Base-by-base conservation (phyloP, 176 grass and related monocot genomes). In the Lolium perenne region DNA sequence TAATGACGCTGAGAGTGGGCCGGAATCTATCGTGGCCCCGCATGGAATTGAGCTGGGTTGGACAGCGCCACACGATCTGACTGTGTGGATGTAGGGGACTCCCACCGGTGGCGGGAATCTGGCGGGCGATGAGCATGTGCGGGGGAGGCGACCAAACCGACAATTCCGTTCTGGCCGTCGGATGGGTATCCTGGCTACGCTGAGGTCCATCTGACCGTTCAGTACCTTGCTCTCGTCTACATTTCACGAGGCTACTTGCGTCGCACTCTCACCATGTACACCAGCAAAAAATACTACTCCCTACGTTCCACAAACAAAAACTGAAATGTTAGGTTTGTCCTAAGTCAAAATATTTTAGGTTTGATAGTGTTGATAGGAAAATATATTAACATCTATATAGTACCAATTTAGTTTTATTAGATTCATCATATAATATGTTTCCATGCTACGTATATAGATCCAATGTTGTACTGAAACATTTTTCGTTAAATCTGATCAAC, bases 71-170 rank as follows among this genome's bases (percentile, higher is more conserved):
- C 74, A 49, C 20, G 67, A 70, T 38, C 4, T 32, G 2, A 35
- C 6, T 18, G 7, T 32, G 79, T 74, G 74, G 74, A 47, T 48
- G 29, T 8, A 16, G 60, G 7, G 7, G 13, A 35, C 86, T 83
- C 4, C 78, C 60, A 15, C 6, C 6, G 15, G 56, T 67, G 55
- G 80, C 84, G 70, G 77, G 87, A 81, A 79, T 89, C 67, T 32
- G 55, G 64, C 20, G 47, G 26, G 55, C 45, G 4, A 57, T 40
- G 8, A 10, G 35, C 85, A 53, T 38, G 70, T 90, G 87, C 85
- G 12, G n/a, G 38, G 4, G 88, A 82, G 81, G 17, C 55, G 82
- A 87, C 62, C 82, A 74, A 85, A 88, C 91, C 91, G 91, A 73
- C 91, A 56, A 79, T 85, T 0, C 6, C 1, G 46, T 11, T 4